Conservation (phyloP, 495 filamentous ascomycete species). For the Penicillium nucicola region DNA sequence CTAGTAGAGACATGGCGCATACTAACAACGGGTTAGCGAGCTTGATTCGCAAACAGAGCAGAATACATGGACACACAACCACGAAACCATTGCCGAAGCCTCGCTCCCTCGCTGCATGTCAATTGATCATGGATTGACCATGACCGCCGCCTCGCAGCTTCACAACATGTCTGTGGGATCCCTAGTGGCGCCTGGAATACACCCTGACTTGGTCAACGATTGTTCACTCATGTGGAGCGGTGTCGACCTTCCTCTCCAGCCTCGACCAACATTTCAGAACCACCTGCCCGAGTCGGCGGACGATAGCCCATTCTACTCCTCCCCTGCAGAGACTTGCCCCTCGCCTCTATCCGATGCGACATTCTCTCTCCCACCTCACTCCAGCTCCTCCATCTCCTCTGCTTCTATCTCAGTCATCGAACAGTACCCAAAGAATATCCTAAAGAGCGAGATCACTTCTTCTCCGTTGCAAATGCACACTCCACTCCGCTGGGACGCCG, state of each 20-base stretch:
- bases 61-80: conserved; percentile 32
- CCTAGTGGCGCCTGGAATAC: conserved; percentile 40
- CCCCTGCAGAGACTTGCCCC: conserved; percentile 41
- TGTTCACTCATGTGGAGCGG: conserved; percentile 38
- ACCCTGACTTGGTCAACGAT: conserved; percentile 37
- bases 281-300: conserved; percentile 38
- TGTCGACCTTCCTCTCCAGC: conserved; percentile 37
- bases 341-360: conserved; percentile 41
- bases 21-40: conserved; percentile 26
- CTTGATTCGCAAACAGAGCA: conserved; percentile 39
- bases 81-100: conserved; percentile 21
- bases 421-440: conserved; percentile 32
- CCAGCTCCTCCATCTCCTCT: conserved; percentile 38
- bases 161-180: conserved; percentile 46
- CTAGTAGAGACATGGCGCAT: neutral
- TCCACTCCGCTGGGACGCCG: conserved; percentile 34
- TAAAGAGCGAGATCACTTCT: conserved; percentile 34
- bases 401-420: conserved; percentile 33
- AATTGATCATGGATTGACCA: conserved; percentile 23
- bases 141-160: conserved; percentile 26
- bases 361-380: conserved; percentile 35
- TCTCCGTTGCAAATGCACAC: conserved; percentile 38
- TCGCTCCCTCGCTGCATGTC: conserved; percentile 27
- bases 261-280: conserved; percentile 28
- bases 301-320: conserved; percentile 42